A percentile compares a stretch with the other conserved stretches of the same genome.
Evolutionary conservation across 345 rosid species (phyloP).

Genomic region (Bretschneidera sinensis): DNA sequence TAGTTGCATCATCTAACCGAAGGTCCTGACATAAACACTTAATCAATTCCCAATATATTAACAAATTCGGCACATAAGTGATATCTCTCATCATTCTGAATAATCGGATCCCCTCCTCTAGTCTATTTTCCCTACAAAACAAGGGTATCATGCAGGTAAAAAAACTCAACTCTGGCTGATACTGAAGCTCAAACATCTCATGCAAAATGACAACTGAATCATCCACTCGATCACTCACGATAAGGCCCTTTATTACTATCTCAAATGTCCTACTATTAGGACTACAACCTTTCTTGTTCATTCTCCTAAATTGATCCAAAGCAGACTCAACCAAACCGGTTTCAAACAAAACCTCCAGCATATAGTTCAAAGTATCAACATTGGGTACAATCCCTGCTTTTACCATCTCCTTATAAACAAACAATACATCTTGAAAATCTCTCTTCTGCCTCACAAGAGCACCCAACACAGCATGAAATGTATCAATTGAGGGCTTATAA

Average conservation of each 20-base stretch:
- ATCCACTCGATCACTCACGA: conserved; percentile 21
- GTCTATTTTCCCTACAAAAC: conserved; percentile 37
- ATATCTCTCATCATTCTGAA: conserved; percentile 40
- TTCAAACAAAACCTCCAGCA: conserved; percentile 43
- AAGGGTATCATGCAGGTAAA: conserved; percentile 29
- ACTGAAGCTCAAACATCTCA: conserved; percentile 39
- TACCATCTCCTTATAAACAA: conserved; percentile 63
- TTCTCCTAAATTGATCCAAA: conserved; percentile 50
- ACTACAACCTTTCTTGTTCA: conserved; percentile 40
- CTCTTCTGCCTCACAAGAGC: conserved; percentile 35
- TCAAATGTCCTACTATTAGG: conserved; percentile 36
- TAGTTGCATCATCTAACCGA: conserved; percentile 33
- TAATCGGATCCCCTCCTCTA: conserved; percentile 30
- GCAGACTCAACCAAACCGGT: conserved; percentile 32
- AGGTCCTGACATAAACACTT: conserved; percentile 35
- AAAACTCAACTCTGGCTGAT: too few species aligned
- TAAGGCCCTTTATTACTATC: conserved; percentile 41
- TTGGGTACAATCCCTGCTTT: conserved; percentile 44
- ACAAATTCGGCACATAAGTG: conserved; percentile 25
- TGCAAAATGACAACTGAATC: conserved; percentile 33
- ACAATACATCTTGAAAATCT: conserved; percentile 30
- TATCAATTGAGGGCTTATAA: conserved; percentile 25
- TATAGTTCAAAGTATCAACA: conserved; percentile 41
- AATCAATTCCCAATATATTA: conserved; percentile 28
- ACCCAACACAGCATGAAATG: conserved; percentile 38